These are phyloP conservation scores for Apiotrichum sp. DNA, from an alignment of 1,284 basidiomycete species.

Conservation along the genomic window DNA sequence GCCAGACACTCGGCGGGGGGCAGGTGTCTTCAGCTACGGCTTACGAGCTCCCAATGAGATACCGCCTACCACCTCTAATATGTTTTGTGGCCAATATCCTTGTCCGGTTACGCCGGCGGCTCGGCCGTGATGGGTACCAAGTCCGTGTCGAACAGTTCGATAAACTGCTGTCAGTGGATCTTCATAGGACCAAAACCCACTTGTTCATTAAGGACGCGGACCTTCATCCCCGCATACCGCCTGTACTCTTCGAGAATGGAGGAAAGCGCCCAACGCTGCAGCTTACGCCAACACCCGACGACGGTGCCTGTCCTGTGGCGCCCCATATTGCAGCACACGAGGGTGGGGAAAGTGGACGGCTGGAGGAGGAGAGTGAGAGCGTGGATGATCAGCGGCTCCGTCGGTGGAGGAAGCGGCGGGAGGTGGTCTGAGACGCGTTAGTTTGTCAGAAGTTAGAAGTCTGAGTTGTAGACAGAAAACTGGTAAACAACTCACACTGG, in stretches of 20 bases:
- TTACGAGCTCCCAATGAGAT: too few species aligned
- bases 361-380: slow-evolving; percentile 51
- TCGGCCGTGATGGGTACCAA: slow-evolving; percentile 44
- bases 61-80: too few species aligned
- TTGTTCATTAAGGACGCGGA: slow-evolving; percentile 52
- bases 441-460: background rate
- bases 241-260: slow-evolving; percentile 53
- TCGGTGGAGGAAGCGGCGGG: slow-evolving; percentile 42
- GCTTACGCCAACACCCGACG: slow-evolving; percentile 49
- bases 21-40: too few species aligned
- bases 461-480: too few species aligned
- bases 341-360: slow-evolving; percentile 49
- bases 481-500: slow-evolving; percentile 28
- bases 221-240: slow-evolving; percentile 52
- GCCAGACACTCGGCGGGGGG: background rate
- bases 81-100: too few species aligned
- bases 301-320: slow-evolving; percentile 52
- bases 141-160: slow-evolving; percentile 54
- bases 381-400: slow-evolving; percentile 52
- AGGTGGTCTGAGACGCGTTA: slow-evolving; percentile 31
- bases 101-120: background rate
- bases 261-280: slow-evolving; percentile 51
- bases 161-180: slow-evolving; percentile 43
- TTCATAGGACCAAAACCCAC: slow-evolving; percentile 25
- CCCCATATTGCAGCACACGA: slow-evolving; percentile 54